Evolutionary conservation across 2,329 filamentous ascomycete species (phyloP).

Genomic region (Colletotrichum paranaense): DNA sequence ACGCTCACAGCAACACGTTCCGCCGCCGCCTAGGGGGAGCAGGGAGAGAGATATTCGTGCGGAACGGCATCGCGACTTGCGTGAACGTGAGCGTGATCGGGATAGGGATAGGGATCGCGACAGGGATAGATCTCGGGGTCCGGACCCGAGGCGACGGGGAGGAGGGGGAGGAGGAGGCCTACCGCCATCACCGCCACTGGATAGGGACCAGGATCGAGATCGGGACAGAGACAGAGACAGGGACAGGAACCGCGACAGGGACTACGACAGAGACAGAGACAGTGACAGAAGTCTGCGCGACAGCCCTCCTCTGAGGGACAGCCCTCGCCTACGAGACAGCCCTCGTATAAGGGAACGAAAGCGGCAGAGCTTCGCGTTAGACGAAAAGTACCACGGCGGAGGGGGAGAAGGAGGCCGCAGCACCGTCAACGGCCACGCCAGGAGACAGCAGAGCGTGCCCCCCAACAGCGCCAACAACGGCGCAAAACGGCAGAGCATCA

Average conservation of each 20-base stretch:
- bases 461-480: constrained; percentile 20
- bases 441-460: constrained; percentile 17
- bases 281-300: constrained; percentile 33
- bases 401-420: neutral
- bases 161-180: neutral
- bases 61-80: constrained; percentile 15
- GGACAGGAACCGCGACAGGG: constrained; percentile 15
- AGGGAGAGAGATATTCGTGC: constrained; percentile 16
- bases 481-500: constrained; percentile 53
- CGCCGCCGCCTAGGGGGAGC: constrained; percentile 15
- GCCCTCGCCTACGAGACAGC: constrained; percentile 34
- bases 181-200: neutral
- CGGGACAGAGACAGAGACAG: constrained; percentile 32
- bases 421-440: constrained; percentile 14
- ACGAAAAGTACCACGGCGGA: constrained; percentile 14
- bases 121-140: constrained; percentile 15
- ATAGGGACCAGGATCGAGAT: constrained; percentile 22
- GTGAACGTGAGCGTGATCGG: constrained; percentile 3
- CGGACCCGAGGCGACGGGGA: constrained; percentile 24
- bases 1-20: neutral
- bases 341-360: constrained; percentile 37
- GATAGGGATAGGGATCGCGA: constrained; percentile 6
- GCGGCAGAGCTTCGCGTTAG: constrained; percentile 35
- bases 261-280: constrained; percentile 37
- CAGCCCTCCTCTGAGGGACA: constrained; percentile 38